Conservation (phyloP, 2,329 filamentous ascomycete species). For the Chaetomium globosum region DNA sequence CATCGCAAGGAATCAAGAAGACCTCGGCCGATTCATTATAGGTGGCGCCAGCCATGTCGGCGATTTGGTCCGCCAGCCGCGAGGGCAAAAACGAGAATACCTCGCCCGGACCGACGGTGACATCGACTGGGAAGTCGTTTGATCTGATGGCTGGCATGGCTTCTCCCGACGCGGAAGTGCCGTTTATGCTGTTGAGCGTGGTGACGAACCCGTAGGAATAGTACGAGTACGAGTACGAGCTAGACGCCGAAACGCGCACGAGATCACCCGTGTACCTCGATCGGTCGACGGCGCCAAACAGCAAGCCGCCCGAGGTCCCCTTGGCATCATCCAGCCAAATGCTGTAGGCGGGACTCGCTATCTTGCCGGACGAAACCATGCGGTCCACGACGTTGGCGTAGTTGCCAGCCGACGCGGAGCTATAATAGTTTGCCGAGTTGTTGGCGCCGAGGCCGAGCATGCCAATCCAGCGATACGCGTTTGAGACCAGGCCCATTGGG, state of each 20-base stretch:
- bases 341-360: slow-evolving; percentile 40
- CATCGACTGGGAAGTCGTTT: slow-evolving; percentile 34
- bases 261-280: slow-evolving; percentile 38
- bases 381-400: slow-evolving; percentile 39
- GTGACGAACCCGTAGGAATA: slow-evolving; percentile 25
- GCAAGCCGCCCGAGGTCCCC: slow-evolving; percentile 38
- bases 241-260: slow-evolving; percentile 28
- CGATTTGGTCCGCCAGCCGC: slow-evolving; percentile 37
- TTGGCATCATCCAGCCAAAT: slow-evolving; percentile 41
- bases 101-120: slow-evolving; percentile 34
- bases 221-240: slow-evolving; percentile 14
- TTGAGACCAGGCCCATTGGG: slow-evolving; percentile 38
- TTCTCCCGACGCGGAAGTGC: slow-evolving; percentile 14
- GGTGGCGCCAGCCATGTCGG: slow-evolving; percentile 37
- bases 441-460: slow-evolving; percentile 41
- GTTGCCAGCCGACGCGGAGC: slow-evolving; percentile 15
- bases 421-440: slow-evolving; percentile 22
- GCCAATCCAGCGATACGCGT: slow-evolving; percentile 33
- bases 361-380: slow-evolving; percentile 37
- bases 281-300: slow-evolving; percentile 42
- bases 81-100: slow-evolving; percentile 37
- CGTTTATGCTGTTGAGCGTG: slow-evolving; percentile 31
- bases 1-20: slow-evolving; percentile 38
- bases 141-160: slow-evolving; percentile 24
- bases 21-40: slow-evolving; percentile 27